Percentiles rank a stretch among this genome's conserved stretches.
Conservation (phyloP, 441 rosid species). For the Breynia disticha region DNA sequence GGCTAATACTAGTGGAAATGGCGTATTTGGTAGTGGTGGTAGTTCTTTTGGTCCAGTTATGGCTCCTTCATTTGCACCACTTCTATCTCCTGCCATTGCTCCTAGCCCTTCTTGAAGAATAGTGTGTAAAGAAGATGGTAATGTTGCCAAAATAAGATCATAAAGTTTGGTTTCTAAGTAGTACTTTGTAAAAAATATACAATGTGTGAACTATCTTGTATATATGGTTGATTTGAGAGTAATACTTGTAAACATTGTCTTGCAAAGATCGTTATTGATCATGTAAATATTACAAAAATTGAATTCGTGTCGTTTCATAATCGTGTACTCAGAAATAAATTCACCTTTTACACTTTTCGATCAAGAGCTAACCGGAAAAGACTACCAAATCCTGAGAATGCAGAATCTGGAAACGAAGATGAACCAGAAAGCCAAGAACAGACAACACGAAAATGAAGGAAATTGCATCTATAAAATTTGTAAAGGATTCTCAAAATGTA, state of each 20-base stretch:
- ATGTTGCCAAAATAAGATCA: neutral
- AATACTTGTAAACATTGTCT: too few relatives aligned
- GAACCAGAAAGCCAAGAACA: neutral
- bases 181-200: too few relatives aligned
- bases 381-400: neutral
- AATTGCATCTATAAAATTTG: constrained; percentile 15
- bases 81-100: constrained; percentile 39
- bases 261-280: too few relatives aligned
- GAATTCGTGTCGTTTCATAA: too few relatives aligned
- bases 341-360: too few relatives aligned
- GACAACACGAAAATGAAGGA: neutral
- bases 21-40: neutral
- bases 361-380: too few relatives aligned
- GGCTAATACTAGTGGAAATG: too few relatives aligned
- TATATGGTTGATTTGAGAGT: too few relatives aligned
- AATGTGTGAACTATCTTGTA: too few relatives aligned
- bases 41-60: constrained; percentile 18
- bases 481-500: constrained; percentile 10
- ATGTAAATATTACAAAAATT: too few relatives aligned
- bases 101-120: constrained; percentile 28
- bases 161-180: neutral
- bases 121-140: constrained; percentile 1
- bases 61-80: constrained; percentile 30
- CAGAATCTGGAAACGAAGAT: neutral
- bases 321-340: too few relatives aligned